Percentiles rank a stretch among this genome's conserved stretches.
Conservation (phyloP, 768 basidiomycete species). For the Mycena kentingensis region DNA sequence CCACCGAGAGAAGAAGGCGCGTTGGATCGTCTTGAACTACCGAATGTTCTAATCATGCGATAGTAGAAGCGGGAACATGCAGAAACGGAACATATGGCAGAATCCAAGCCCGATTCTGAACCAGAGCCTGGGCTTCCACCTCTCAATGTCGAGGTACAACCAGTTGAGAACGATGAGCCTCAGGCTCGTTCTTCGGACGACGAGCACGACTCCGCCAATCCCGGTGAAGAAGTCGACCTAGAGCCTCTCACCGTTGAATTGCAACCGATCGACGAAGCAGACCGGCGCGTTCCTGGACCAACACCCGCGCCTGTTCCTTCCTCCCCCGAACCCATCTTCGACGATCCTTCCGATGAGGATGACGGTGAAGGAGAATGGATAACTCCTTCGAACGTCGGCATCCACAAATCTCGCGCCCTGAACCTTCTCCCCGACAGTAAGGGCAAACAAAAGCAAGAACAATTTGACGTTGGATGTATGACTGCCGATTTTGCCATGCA, state of each 20-base stretch:
- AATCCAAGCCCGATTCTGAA: no score
- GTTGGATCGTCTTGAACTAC: constrained; percentile 23
- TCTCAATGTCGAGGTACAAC: constrained; percentile 7
- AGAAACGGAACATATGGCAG: no score
- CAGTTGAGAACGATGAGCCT: constrained; percentile 6
- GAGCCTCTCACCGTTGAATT: constrained; percentile 53
- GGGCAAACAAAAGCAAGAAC: constrained; percentile 39
- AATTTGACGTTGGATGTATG: constrained; percentile 82
- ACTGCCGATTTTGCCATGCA: constrained; percentile 99
- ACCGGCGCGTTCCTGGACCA: constrained; percentile 11
- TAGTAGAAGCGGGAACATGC: constrained; percentile 34
- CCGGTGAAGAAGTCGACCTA: constrained; percentile 22
- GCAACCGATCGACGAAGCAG: constrained; percentile 33
- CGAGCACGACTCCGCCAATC: constrained; percentile 2
- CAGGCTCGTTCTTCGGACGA: constrained; percentile 11
- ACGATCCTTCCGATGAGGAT: constrained; percentile 76
- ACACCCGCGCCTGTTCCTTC: constrained; percentile 22
- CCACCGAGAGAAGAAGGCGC: constrained; percentile 33
- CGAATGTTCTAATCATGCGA: constrained; percentile 17
- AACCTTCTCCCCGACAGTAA: constrained; percentile 69
- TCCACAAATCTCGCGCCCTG: constrained; percentile 87
- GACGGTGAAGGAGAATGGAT: constrained; percentile 97
- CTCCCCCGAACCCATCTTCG: constrained; percentile 51
- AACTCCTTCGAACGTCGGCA: constrained; percentile 80
- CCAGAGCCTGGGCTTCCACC: no score